Conservation (phyloP, 768 basidiomycete species). For the Leccinum longicurvipes region DNA sequence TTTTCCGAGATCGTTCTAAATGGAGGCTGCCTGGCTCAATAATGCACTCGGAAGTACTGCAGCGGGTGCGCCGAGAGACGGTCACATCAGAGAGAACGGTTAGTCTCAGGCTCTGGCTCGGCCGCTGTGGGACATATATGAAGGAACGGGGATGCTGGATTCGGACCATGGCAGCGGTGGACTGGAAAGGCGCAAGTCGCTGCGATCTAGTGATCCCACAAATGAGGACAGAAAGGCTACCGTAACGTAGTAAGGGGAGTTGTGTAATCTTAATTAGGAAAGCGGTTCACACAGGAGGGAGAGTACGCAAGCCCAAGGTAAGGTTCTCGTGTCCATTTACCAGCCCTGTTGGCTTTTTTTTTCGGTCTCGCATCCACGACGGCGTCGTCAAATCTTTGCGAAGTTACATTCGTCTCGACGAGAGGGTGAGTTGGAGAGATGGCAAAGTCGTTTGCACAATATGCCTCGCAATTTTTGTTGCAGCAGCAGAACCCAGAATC, state of each 20-base stretch:
- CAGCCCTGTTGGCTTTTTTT: slow-evolving; percentile 12
- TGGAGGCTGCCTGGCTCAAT: no score
- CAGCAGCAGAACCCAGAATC: slow-evolving; percentile 51
- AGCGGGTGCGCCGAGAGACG: no score
- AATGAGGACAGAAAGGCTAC: not conserved
- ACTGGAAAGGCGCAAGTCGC: not conserved
- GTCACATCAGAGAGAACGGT: no score
- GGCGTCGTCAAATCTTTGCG: slow-evolving; percentile 3
- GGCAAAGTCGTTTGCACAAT: slow-evolving; percentile 75
- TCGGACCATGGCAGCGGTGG: not conserved
- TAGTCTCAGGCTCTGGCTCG: no score
- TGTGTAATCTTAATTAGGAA: slow-evolving; percentile 10
- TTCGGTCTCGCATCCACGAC: slow-evolving; percentile 11
- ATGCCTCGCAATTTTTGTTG: slow-evolving; percentile 79
- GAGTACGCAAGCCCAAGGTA: slow-evolving; percentile 22
- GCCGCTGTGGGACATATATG: no score
- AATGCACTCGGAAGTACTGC: no score
- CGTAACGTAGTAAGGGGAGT: not conserved
- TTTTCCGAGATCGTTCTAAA: no score
- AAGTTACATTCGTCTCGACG: slow-evolving; percentile 15
- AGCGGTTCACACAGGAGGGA: slow-evolving; percentile 14
- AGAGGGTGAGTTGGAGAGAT: slow-evolving; percentile 33
- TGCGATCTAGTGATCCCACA: no score
- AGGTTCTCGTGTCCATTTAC: slow-evolving; percentile 19
- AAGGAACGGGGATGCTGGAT: no score